Conservation (phyloP, 495 filamentous ascomycete species). For the Chaetomium tenue region DNA sequence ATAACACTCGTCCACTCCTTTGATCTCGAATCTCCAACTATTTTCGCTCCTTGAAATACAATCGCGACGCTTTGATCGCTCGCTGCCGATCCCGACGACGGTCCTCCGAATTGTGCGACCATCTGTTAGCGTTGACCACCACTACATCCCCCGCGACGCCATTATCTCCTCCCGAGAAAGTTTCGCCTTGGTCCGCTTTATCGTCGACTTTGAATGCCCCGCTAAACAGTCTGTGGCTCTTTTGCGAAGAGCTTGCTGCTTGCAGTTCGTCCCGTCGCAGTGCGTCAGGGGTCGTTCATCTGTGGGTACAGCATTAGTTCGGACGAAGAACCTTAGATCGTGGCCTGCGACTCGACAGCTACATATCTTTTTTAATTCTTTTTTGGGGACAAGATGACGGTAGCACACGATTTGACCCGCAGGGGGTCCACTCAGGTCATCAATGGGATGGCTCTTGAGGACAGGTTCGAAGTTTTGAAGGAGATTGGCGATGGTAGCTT, state of each 20-base stretch:
- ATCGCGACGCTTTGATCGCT: conserved; percentile 19
- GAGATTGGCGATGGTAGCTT: conserved; percentile 99
- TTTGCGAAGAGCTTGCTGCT: conserved; percentile 30
- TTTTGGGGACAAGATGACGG: conserved; percentile 56
- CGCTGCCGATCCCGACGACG: conserved; percentile 18
- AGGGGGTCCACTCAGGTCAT: conserved; percentile 51
- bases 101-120: conserved; percentile 9
- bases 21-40: conserved; percentile 20
- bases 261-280: conserved; percentile 17
- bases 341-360: neutral
- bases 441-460: conserved; percentile 59
- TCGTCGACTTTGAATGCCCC: conserved; percentile 36
- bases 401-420: conserved; percentile 62
- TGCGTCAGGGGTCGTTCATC: conserved; percentile 14
- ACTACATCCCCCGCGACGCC: neutral
- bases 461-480: conserved; percentile 94
- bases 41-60: conserved; percentile 25
- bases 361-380: neutral
- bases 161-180: conserved; percentile 3
- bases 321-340: neutral
- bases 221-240: conserved; percentile 38
- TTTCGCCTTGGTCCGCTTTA: conserved; percentile 4
- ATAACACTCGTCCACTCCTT: conserved; percentile 39
- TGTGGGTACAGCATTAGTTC: neutral
- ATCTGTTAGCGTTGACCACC: neutral